Conservation (phyloP, 2,329 filamentous ascomycete species). For the Lecanicillium sp. region DNA sequence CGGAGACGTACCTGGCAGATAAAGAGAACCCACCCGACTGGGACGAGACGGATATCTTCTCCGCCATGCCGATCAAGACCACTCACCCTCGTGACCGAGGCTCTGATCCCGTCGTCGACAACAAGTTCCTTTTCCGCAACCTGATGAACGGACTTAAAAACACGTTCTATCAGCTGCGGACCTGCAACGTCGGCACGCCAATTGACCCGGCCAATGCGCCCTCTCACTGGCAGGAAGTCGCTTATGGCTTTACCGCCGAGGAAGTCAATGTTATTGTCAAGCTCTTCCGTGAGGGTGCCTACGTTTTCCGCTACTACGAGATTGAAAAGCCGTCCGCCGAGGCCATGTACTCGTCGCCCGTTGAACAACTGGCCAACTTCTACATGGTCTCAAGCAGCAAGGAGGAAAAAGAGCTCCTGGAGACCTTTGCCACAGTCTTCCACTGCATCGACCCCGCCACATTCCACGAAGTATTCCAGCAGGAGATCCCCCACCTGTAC, state of each 20-base stretch:
- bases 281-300: conserved; percentile 91
- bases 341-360: conserved; percentile 69
- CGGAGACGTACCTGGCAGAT: conserved; percentile 80
- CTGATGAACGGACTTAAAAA: conserved; percentile 93
- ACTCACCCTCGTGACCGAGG: conserved; percentile 85
- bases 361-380: conserved; percentile 89
- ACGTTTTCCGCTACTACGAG: conserved; percentile 95
- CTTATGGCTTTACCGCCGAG: conserved; percentile 93
- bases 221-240: conserved; percentile 89
- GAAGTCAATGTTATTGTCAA: conserved; percentile 96
- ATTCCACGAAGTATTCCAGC: conserved; percentile 97
- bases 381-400: conserved; percentile 91
- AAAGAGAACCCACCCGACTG: conserved; percentile 78
- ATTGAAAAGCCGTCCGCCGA: conserved; percentile 73
- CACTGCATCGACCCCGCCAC: conserved; percentile 97
- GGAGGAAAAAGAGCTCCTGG: conserved; percentile 94
- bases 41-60: conserved; percentile 98
- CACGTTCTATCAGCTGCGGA: conserved; percentile 89
- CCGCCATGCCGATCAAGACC: conserved; percentile 91
- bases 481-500: conserved; percentile 93
- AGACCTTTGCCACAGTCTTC: conserved; percentile 97
- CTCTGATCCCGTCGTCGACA: conserved; percentile 86
- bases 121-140: conserved; percentile 97
- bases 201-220: conserved; percentile 77
- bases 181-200: conserved; percentile 69